Evolutionary conservation across 805 yeast species (phyloP), one percentile per base, ranked within the genome.

Genomic region (Saccharomycopsis fermentans): DNA sequence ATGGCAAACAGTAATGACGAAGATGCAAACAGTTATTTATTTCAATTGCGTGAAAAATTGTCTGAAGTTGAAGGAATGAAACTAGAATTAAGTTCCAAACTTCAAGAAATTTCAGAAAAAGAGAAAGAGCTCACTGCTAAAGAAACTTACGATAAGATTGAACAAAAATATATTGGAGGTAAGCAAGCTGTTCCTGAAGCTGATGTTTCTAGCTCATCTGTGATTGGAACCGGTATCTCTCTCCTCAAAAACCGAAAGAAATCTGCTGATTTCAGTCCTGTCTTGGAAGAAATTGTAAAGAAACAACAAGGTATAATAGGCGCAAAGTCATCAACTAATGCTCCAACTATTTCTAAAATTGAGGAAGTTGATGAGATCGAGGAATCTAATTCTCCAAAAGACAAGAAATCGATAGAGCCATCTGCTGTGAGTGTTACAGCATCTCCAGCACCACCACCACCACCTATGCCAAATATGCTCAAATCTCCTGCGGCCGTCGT

Each of bases 61-160:
- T 70, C 65, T 19, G 79, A 73, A 60, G 78, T 76, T 54, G 78
- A 76, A 57, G 71, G 67, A 60, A 64, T 76, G 59, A 74, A 73
- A 62, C 67, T 66, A 2, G 72, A 74, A 34, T 67, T 80, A 57
- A 75, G 74, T 61, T 65, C 69, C 21, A 77, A 78, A 61, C 63
- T 71, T 50, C 67, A 68, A 58, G 69, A 67, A 54, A 65, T 68
- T 43, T 65, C 69, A 36, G 66, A 63, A 36, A 56, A 59, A 53
- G 55, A 58, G 58, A 8, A 52, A 56, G 56, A 58, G 40, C 27
- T 58, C 40, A 8, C 24, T 4, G 37, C 17, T 26, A 52, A 55
- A 21, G 56, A 50, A 11, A 19, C 50, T 11, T 56, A 57, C 27
- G 54, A 54, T 14, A 36, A 50, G n/a, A 19, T 60, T 19, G 64